Base-by-base conservation (phyloP, 129 eudicot genomes). In the Tagetes erecta region DNA sequence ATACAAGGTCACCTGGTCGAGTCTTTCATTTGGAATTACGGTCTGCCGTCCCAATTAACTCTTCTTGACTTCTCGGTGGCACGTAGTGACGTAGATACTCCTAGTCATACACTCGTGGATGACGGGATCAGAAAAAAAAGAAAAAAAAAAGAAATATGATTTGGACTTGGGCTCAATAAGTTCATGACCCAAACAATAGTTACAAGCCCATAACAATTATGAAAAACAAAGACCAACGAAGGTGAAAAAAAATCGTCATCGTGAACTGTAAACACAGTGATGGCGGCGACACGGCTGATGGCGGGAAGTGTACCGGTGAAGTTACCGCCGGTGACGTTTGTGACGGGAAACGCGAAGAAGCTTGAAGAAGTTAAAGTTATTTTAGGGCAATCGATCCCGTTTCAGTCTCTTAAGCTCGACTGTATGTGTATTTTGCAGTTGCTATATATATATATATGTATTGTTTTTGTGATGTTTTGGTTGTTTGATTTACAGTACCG, bases 321-420 rank as follows among this genome's bases (percentile, higher is more conserved):
- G 50, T 74, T 84, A 62, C 89, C 83, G 67, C 96, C 96, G 69
- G 96, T 92, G 80, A 92, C 97, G 0, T 92, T 92, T 47, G 97
- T 92, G 6, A 92, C 97, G 0, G 97, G 97, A 64, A 92, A 92
- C 81, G 86, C 91, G 9, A 92, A 92, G 76, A 92, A 92, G 79
- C 89, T 92, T 36, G 97, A 92, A 78, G 97, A 92, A 88, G 96
- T 92, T 12, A 88, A 87, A 58, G 83, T 87, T 14, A 89, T 92
- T 6, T 83, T 92, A 63, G 97, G 96, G 52, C 80, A 89, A 46
- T 86, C 97, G 8, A 85, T 92, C 55, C 97, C 97, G n/a, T 92
- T 92, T 66, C 91, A 83, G 47, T 92, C 97, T 40, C 86, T 89
- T 64, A 85, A 85, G 72, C 96, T 92, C 80, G 92, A 92, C 53